A percentile compares a stretch with the other conserved stretches of the same genome.
phyloP scores from a whole-genome alignment of 768 basidiomycete species.

The Mycena sanguinolenta region DNA sequence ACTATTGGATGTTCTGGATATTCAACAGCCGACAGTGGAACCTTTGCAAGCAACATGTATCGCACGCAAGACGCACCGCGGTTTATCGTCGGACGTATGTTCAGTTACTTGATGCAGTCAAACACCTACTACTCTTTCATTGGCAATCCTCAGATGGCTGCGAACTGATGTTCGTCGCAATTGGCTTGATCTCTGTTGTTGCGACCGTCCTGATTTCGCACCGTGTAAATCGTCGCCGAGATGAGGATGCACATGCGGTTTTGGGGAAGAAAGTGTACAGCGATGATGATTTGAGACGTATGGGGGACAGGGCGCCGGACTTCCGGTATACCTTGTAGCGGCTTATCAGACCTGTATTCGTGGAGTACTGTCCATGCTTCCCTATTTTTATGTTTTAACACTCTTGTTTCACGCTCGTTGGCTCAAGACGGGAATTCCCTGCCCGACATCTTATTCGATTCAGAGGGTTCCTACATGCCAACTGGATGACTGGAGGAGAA shows the following conservation, averaged over 20 bases:
- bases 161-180: slow-evolving; percentile 78
- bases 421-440: no score
- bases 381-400: no score
- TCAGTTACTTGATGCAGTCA: no score
- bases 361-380: no score
- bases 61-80: slow-evolving; percentile 70
- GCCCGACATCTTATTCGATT: no score
- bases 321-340: slow-evolving; percentile 69
- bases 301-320: slow-evolving; percentile 75
- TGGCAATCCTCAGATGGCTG: slow-evolving; percentile 60
- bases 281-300: slow-evolving; percentile 50
- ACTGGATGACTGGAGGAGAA: no score
- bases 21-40: no score
- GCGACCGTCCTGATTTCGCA: slow-evolving; percentile 62
- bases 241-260: slow-evolving; percentile 47
- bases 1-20: no score
- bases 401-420: no score
- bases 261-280: slow-evolving; percentile 47
- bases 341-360: no score
- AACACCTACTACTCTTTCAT: no score
- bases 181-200: slow-evolving; percentile 68
- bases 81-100: slow-evolving; percentile 74
- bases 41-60: slow-evolving; percentile 75
- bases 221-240: slow-evolving; percentile 68
- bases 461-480: no score